Evolutionary conservation across 179 eudicot genomes (phyloP), one percentile per base, ranked within the genome.

Genomic region (Vitellaria paradoxa): DNA sequence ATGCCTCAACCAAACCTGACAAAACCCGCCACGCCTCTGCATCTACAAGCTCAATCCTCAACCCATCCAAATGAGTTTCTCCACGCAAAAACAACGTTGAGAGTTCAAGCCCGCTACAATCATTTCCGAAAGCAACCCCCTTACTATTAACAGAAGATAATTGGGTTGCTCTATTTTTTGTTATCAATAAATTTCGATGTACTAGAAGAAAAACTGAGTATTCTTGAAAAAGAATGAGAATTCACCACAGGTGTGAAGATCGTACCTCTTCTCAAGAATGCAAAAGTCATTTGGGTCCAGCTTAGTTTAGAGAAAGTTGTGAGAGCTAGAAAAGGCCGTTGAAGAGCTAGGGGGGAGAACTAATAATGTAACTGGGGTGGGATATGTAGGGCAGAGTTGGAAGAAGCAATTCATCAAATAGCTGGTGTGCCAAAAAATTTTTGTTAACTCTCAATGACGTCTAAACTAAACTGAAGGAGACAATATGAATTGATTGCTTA

Each of bases 1-100:
- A 89, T 11, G 85, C 83, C 77, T 73, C 78, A 9, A 85, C 81
- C 67, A 90, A 82, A 65, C 92, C 87, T 0, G 91, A 83, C 18
- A 97, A 90, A 64, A 87, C 82, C 57, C 77, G 69, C 98, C 97
- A 91, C 21, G 89, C 76, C 30, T 89, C 91, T 26, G 84, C 80
- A 84, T 91, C 97, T 59, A 91, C 86, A 26, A 89, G 84, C 79
- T 85, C 84, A 11, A 91, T 88, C 53, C 81, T 83, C 82, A 73
- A 73, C 72, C 84, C 81, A 40, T 75, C 82, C 23, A 82, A 63
- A 62, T 56, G 70, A 55, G 82, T 72, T 74, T 53, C 52, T 62
- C 74, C 71, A 26, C 66, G 77, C 59, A 78, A 71, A 65, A 86
- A 67, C 46, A 82, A 78, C 1, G 87, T 82, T 7, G 89, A 82